Evolutionary conservation across 73 alveolate species (phyloP).

Genomic region (Durusdinium trenchii): DNA sequence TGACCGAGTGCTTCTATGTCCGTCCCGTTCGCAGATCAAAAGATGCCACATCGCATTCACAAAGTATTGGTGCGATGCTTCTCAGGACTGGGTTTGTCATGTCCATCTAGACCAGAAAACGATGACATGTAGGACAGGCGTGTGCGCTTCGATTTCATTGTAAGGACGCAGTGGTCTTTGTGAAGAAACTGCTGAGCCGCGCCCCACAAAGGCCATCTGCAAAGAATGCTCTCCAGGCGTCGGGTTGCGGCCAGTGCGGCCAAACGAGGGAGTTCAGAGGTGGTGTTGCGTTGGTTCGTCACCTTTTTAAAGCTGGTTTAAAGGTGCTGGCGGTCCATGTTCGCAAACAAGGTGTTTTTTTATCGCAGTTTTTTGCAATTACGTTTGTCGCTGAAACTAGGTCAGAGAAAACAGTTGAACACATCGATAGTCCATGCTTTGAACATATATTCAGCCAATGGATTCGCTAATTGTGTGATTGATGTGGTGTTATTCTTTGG

Average conservation of each 20-base stretch:
- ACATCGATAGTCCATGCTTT: no score
- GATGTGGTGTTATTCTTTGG: no score
- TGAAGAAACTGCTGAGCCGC: not conserved
- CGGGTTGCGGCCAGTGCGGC: not conserved
- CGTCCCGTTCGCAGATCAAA: slow-evolving; percentile 17
- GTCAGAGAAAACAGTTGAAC: no score
- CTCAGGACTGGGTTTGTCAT: slow-evolving; percentile 24
- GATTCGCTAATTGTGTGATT: no score
- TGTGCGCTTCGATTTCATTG: not conserved
- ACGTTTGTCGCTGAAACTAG: no score
- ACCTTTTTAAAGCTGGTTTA: no score
- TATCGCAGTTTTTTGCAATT: no score
- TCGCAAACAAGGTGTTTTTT: no score
- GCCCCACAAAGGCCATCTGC: slow-evolving; percentile 46
- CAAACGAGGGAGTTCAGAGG: not conserved
- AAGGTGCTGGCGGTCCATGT: no score
- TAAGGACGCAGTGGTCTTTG: slow-evolving; percentile 44
- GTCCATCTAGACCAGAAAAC: not conserved
- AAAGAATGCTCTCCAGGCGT: slow-evolving; percentile 43
- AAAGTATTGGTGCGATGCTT: slow-evolving; percentile 66
- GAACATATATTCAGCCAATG: no score
- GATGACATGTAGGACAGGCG: not conserved
- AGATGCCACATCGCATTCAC: slow-evolving; percentile 2
- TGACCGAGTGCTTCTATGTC: no score
- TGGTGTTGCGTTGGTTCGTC: no score